phyloP scores from a whole-genome alignment of 208 protist species.

The Polymyxa betae region DNA sequence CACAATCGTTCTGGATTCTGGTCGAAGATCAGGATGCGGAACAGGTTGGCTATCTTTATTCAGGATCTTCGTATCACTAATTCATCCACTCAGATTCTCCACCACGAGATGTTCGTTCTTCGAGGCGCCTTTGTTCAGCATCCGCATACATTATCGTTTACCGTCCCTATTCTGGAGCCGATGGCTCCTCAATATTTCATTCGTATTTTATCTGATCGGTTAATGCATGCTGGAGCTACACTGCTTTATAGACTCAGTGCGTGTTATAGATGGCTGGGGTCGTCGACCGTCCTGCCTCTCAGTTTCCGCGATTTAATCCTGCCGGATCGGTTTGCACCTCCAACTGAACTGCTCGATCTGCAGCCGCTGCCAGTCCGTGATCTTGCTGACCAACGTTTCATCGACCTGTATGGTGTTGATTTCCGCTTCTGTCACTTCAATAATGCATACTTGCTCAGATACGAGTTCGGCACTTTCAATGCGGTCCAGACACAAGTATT shows the following conservation, averaged over 20 bases:
- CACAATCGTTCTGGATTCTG: constrained; percentile 89
- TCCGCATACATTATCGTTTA: constrained; percentile 84
- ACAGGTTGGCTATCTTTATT: too few species aligned
- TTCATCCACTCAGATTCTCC: too few species aligned
- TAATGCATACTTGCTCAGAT: too few species aligned
- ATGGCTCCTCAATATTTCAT: constrained; percentile 89
- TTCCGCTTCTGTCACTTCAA: too few species aligned
- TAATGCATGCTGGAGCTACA: too few species aligned
- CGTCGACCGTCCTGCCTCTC: constrained; percentile 75
- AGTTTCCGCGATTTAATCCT: constrained; percentile 86
- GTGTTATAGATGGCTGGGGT: constrained; percentile 68
- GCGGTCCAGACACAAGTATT: constrained; percentile 83
- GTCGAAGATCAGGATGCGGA: constrained; percentile 81
- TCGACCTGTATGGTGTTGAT: constrained; percentile 72
- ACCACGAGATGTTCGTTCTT: constrained; percentile 91
- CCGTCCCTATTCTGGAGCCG: constrained; percentile 84
- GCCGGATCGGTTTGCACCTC: constrained; percentile 79
- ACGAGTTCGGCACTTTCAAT: constrained; percentile 78
- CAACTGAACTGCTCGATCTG: constrained; percentile 86
- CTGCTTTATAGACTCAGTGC: constrained; percentile 72
- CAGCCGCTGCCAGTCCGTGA: constrained; percentile 75
- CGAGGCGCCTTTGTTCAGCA: constrained; percentile 78
- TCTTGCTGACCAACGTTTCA: constrained; percentile 64
- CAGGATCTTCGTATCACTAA: too few species aligned
- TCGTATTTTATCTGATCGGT: constrained; percentile 77